Evolutionary conservation across 495 filamentous ascomycete genomes (phyloP), one percentile per base, ranked within the genome.

Genomic region (Aspergillus homomorphus): DNA sequence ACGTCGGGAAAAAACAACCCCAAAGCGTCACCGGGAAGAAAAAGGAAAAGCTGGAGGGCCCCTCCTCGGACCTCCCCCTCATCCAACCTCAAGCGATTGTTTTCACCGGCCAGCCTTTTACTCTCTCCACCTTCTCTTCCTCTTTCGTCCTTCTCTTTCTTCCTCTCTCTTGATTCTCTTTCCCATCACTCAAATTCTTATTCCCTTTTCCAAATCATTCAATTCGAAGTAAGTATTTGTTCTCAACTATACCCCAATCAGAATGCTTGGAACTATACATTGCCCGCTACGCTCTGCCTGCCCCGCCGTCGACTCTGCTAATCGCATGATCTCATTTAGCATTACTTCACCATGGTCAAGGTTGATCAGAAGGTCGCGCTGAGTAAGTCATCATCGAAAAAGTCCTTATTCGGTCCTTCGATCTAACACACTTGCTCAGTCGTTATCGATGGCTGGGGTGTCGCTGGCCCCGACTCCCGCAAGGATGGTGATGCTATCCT

Each of bases 401-500:
- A 52, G 45, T 51, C 46, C 62, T 60, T 60, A 61, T 50, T 54
- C 58, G 44, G 50, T 24, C 33, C 49, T 28, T 49, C 33, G 30
- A 53, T n/a, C 61, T 72, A 72, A 76, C 46, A 54, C 16, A 15
- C 56, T 28, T 61, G 48, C 60, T 30, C 58, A 89, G 90, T 98
- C 81, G 92, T 96, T 73, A 98, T 98, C 80, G 95, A 98, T 78
- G 94, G 94, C 62, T 98, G 94, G 94, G 94, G 94, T 71, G 86
- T 98, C 62, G 83, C 92, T 63, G 83, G 83, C 68, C 86, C 86
- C 59, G 77, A 87, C 44, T 91, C 90, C 16, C 87, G 86, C 54
- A 84, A 86, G 54, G 70, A 93, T 73, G 94, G 94, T 70, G 92
- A 98, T 83, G 94, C 94, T 68, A 98, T 98, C 72, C 84, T 89